Percentiles rank a stretch among this genome's conserved stretches.
Evolutionary conservation across 306 rosid species (phyloP).

Genomic region (Cyclanthera cordifolia): DNA sequence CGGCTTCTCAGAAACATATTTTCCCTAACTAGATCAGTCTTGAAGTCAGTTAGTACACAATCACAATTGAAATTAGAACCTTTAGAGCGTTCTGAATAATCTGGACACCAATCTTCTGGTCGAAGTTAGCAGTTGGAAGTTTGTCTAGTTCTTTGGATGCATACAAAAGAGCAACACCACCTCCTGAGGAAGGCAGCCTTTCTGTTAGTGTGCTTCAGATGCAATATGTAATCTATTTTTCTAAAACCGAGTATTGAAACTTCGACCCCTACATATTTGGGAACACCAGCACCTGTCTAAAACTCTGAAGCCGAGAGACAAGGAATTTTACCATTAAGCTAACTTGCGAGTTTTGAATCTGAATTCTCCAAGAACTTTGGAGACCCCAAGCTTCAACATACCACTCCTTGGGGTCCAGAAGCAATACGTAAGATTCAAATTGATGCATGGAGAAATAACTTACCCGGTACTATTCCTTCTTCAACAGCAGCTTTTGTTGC

Average conservation of each 20-base stretch:
- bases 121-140: slow-evolving; percentile 76
- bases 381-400: too few species aligned
- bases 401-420: too few species aligned
- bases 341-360: too few species aligned
- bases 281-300: too few species aligned
- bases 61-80: slow-evolving; percentile 23
- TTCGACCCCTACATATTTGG: too few species aligned
- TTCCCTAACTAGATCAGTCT: background rate
- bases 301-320: too few species aligned
- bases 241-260: too few species aligned
- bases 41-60: background rate
- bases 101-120: slow-evolving; percentile 90
- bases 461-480: slow-evolving; percentile 87
- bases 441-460: background rate
- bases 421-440: background rate
- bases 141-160: slow-evolving; percentile 78
- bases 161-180: slow-evolving; percentile 94
- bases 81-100: slow-evolving; percentile 86
- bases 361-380: too few species aligned
- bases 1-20: background rate
- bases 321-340: too few species aligned
- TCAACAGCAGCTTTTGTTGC: slow-evolving; percentile 98
- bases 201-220: background rate
- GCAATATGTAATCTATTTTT: background rate
- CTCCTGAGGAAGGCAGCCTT: slow-evolving; percentile 31